Percentiles rank a stretch among this genome's conserved stretches.
These are phyloP conservation scores for Myriosclerotinia scirpicola DNA, from an alignment of 2,329 filamentous ascomycete genomes.

Conservation along the genomic window DNA sequence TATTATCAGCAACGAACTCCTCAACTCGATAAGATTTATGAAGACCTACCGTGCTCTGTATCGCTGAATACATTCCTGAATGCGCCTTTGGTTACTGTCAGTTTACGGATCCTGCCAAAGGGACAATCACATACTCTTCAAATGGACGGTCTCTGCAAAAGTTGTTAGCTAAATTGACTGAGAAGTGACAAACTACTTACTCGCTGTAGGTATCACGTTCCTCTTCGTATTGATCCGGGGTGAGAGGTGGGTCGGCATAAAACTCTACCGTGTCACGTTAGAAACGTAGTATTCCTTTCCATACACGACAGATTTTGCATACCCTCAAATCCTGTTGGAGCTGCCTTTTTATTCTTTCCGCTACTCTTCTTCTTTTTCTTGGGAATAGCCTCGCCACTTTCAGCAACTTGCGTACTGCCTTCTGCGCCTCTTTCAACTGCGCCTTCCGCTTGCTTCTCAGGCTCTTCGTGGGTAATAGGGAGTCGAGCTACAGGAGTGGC, in stretches of 20 bases:
- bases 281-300: constrained; percentile 5
- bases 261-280: constrained; percentile 52
- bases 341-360: constrained; percentile 38
- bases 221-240: constrained; percentile 62
- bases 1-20: not conserved
- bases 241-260: constrained; percentile 77
- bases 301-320: not conserved
- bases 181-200: constrained; percentile 45
- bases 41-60: constrained; percentile 56
- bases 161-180: constrained; percentile 32
- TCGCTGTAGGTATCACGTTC: constrained; percentile 68
- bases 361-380: constrained; percentile 47
- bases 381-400: constrained; percentile 2
- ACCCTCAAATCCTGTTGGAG: constrained; percentile 70
- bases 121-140: constrained; percentile 50
- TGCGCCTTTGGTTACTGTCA: constrained; percentile 53
- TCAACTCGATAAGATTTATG: not conserved
- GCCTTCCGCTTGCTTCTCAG: constrained; percentile 1
- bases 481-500: constrained; percentile 14
- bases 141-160: constrained; percentile 52
- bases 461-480: constrained; percentile 9
- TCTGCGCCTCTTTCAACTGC: constrained; percentile 9
- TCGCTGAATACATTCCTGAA: constrained; percentile 81
- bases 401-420: constrained; percentile 27
- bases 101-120: constrained; percentile 18